Evolutionary conservation across 768 basidiomycete genomes (phyloP), one percentile per base, ranked within the genome.

Genomic region (Aureoboletus auriporus): DNA sequence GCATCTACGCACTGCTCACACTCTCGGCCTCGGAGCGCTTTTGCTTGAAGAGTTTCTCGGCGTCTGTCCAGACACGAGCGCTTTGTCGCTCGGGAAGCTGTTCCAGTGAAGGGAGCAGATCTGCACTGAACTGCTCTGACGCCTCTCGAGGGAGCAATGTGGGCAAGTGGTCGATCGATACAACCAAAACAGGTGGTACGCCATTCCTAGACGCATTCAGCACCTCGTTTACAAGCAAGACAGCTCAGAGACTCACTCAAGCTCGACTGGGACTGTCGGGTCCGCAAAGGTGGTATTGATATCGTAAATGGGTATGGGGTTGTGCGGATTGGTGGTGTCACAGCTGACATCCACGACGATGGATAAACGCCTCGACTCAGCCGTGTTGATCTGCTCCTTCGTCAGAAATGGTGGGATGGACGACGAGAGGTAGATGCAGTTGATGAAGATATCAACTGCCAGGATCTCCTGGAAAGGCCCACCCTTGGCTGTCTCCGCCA

Each of bases 261-360:
- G 80, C 39, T 83, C 80, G 34, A 93, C 93, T 50, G 84, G 75
- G 35, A 97, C 90, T 3, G 94, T 96, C 14, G 96, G 96, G 49
- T 89, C 78, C 40, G 84, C 79, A 67, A 97, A 97, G 0, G 91
- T 93, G 17, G 95, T 98, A 71, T 96, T 97, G 71, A 93, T 78
- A 47, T 63, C 75, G 72, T 99, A 99, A 52, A 99, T 86, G 8
- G 96, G 96, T 56, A 98, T 88, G 1, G 96, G 96, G 68, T 98
- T 99, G 78, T 86, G 87, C 13, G 96, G 94, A 69, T 99, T 99
- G 46, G 93, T 98, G 20, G 95, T 98, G 68, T 99, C 96, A 74
- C 96, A 99, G 66, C 92, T 95, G 59, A 99, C 96, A 59, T 99
- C 96, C 23, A 97, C 96, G 40, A 97, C 83, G 27, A 94, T 84